Base-by-base conservation (phyloP, 2,329 filamentous ascomycete genomes). In the Penicillium sp. region DNA sequence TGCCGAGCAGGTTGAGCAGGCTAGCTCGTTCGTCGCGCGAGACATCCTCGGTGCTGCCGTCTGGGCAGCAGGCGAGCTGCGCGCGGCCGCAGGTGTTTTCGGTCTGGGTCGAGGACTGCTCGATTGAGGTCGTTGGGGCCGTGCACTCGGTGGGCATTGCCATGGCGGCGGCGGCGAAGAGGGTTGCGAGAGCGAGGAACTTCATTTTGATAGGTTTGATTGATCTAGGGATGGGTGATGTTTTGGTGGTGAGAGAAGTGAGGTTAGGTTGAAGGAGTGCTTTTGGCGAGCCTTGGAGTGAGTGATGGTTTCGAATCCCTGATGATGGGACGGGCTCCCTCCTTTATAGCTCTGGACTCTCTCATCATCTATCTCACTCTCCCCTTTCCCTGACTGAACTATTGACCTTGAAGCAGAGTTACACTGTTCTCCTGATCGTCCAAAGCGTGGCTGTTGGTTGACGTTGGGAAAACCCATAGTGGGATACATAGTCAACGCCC, bases 121-220 rank as follows among this genome's bases (percentile, higher is more conserved):
- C 6, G 7, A 19, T n/a, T 21, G 7, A 13, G 23, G 26, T 46
- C 13, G 31, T 13, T 41, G 21, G 26, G 23, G 19, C 47, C 19
- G 17, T 9, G 13, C 44, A 31, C 4, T 23, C n/a, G 26, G 26
- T 50, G 47, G 57, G 56, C 5, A 60, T 56, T 46, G 64, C 64
- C 51, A 62, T 26, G 21, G 49, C 64, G 45, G 62, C 54, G 52
- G 67, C 70, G 58, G 26, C 26, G 26, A 26, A 26, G 26, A 73
- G 58, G 55, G 64, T 62, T 29, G 64, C 61, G 31, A 70, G 41
- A 19, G 66, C 35, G 64, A 71, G 60, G 69, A 73, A 69, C 68
- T 73, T 68, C 71, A 73, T 73, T 64, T 64, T 71, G 65, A 45
- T 61, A 15, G 45, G 35, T 65, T 17, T 46, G 15, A 51, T 17